These are phyloP conservation scores for Delitschia confertaspora DNA, from an alignment of 495 filamentous ascomycete genomes.

Conservation along the genomic window DNA sequence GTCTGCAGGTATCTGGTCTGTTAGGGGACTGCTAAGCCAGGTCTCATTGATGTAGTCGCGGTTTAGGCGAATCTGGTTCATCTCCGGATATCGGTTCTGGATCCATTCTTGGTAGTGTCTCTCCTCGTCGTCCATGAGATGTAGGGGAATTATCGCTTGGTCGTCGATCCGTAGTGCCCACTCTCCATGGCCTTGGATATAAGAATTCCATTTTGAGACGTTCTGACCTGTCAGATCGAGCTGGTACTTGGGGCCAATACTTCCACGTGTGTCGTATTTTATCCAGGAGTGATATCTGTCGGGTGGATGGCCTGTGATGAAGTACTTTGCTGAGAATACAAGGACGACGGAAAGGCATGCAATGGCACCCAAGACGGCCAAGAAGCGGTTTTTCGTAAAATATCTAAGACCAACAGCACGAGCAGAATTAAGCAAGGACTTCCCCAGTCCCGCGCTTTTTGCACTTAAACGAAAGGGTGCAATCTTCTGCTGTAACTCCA, in stretches of 20 bases:
- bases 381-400: too few relatives aligned
- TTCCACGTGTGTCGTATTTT: slow-evolving; percentile 2
- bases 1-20: slow-evolving; percentile 2
- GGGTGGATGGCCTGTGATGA: neutral
- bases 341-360: neutral
- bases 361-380: too few relatives aligned
- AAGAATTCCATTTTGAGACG: neutral
- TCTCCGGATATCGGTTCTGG: neutral
- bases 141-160: slow-evolving; percentile 2
- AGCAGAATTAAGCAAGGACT: too few relatives aligned
- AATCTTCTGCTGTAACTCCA: too few relatives aligned
- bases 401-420: too few relatives aligned
- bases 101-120: slow-evolving; percentile 1
- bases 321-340: neutral
- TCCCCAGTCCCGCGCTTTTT: too few relatives aligned
- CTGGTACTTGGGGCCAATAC: slow-evolving; percentile 5
- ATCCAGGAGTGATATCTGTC: neutral
- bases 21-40: slow-evolving; percentile 1
- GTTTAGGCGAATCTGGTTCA: neutral
- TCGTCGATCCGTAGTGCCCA: slow-evolving; percentile 11
- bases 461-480: too few relatives aligned
- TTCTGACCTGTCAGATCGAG: neutral
- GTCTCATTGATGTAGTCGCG: slow-evolving; percentile 1
- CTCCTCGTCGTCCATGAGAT: neutral
- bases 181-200: neutral